phyloP scores from a whole-genome alignment of 2,329 filamentous ascomycete genomes.

The Niveomyces coronatus region DNA sequence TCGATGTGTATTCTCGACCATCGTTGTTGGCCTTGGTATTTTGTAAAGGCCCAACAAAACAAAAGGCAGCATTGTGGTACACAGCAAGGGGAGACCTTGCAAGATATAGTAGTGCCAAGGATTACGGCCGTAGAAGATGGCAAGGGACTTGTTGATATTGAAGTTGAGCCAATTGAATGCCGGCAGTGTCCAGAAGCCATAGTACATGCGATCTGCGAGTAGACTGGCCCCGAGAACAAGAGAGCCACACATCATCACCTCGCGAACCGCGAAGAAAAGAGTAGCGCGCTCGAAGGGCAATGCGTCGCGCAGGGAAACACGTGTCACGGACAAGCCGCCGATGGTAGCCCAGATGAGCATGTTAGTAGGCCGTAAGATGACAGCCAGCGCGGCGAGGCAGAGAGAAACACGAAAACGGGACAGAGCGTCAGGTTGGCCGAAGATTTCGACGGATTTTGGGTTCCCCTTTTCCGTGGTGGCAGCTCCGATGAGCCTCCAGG shows the following conservation, averaged over 20 bases:
- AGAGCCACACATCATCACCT: constrained; percentile 54
- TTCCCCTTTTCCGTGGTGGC: constrained; percentile 29
- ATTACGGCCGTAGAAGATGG: constrained; percentile 87
- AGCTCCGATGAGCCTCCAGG: constrained; percentile 60
- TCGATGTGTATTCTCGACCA: constrained; percentile 17
- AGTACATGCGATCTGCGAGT: constrained; percentile 66
- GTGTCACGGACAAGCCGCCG: constrained; percentile 35
- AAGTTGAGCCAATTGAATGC: constrained; percentile 81
- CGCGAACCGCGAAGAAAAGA: constrained; percentile 45
- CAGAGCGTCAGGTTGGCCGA: constrained; percentile 16
- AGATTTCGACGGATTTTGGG: constrained; percentile 20
- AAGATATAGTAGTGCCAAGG: constrained; percentile 88
- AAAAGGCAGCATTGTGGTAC: constrained; percentile 77
- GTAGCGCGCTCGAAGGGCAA: constrained; percentile 33
- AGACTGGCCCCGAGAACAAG: constrained; percentile 53
- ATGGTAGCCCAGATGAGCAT: constrained; percentile 72
- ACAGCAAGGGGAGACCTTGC: constrained; percentile 78
- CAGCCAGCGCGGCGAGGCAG: constrained; percentile 67
- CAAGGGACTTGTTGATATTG: constrained; percentile 79
- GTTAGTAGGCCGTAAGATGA: constrained; percentile 84
- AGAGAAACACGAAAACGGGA: constrained; percentile 46
- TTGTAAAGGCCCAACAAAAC: constrained; percentile 48
- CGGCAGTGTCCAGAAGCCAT: constrained; percentile 78
- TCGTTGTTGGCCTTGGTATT: constrained; percentile 24
- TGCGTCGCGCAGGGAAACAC: constrained; percentile 22